A percentile compares a stretch with the other conserved stretches of the same genome.
These are phyloP conservation scores for Yamadazyma sp. DNA, from an alignment of 1,139 yeast species.

Conservation along the genomic window DNA sequence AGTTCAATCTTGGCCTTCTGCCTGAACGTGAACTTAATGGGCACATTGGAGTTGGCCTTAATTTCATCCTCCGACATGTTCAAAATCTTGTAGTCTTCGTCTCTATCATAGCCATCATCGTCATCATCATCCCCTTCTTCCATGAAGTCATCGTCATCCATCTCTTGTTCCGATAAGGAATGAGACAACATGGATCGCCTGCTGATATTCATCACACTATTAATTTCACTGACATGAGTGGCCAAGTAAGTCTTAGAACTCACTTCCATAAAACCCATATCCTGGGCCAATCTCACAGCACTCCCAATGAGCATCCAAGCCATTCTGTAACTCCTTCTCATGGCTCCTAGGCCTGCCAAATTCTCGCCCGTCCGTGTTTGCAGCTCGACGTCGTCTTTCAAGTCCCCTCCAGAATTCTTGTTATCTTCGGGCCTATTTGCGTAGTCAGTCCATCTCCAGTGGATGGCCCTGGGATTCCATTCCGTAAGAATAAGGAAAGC, in stretches of 20 bases:
- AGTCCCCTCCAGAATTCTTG: conserved; percentile 13
- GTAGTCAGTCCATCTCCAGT: conserved; percentile 84
- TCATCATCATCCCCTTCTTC: conserved; percentile 38
- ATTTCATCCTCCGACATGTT: conserved; percentile 40
- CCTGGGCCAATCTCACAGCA: conserved; percentile 84
- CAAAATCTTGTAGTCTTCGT: conserved; percentile 32
- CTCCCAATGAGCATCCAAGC: conserved; percentile 93
- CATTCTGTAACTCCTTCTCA: conserved; percentile 85
- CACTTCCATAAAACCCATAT: conserved; percentile 76
- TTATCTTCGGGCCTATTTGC: conserved; percentile 60
- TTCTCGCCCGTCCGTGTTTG: conserved; percentile 31
- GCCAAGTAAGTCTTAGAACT: conserved; percentile 77
- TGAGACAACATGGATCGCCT: conserved; percentile 69
- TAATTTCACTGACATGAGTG: conserved; percentile 80
- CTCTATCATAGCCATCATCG: conserved; percentile 22
- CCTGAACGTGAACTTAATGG: conserved; percentile 50
- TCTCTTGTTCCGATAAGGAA: conserved; percentile 61
- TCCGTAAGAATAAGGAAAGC: conserved; percentile 87
- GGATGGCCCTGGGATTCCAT: conserved; percentile 95
- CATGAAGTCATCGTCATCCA: conserved; percentile 44
- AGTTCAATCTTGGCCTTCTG: conserved; percentile 82
- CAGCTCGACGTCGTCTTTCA: conserved; percentile 16
- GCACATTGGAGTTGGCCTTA: conserved; percentile 27
- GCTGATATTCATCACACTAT: conserved; percentile 69
- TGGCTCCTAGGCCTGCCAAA: conserved; percentile 77